A percentile compares a stretch with the other conserved stretches of the same genome.
phyloP scores from a whole-genome alignment of 768 basidiomycete genomes.

The Leccinellum rugosiceps region DNA sequence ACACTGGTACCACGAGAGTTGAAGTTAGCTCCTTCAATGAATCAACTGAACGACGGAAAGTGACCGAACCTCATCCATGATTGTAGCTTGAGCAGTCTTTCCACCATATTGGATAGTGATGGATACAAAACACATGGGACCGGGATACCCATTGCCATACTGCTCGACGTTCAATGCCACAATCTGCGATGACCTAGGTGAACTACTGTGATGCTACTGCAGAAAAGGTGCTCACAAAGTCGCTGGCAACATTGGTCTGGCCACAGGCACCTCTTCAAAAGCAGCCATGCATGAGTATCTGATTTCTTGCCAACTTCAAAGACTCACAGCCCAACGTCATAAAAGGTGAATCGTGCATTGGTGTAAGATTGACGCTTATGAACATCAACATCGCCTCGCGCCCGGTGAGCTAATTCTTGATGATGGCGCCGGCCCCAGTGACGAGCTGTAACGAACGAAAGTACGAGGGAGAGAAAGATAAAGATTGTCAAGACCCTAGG shows the following conservation, averaged over 20 bases:
- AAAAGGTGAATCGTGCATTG: conserved; percentile 50
- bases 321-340: conserved; percentile 51
- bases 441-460: conserved; percentile 35
- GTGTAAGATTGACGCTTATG: conserved; percentile 35
- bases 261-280: conserved; percentile 57
- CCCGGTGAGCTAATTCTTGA: conserved; percentile 45
- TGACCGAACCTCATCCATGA: conserved; percentile 58
- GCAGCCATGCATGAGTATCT: conserved; percentile 3
- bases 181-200: conserved; percentile 35
- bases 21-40: conserved; percentile 1
- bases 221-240: conserved; percentile 40
- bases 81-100: conserved; percentile 51
- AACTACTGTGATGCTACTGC: not conserved
- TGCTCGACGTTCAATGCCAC: conserved; percentile 53
- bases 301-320: not conserved
- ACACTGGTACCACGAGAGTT: conserved; percentile 40
- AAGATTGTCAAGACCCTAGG: conserved; percentile 27
- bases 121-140: conserved; percentile 56
- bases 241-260: conserved; percentile 31
- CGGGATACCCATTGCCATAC: conserved; percentile 60
- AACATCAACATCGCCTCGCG: conserved; percentile 39
- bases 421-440: conserved; percentile 40
- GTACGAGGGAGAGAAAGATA: conserved; percentile 33
- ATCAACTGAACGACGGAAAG: not conserved
- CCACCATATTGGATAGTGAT: conserved; percentile 64